Conservation (phyloP, 495 filamentous ascomycete species). For the Penicillium bovifimosum region DNA sequence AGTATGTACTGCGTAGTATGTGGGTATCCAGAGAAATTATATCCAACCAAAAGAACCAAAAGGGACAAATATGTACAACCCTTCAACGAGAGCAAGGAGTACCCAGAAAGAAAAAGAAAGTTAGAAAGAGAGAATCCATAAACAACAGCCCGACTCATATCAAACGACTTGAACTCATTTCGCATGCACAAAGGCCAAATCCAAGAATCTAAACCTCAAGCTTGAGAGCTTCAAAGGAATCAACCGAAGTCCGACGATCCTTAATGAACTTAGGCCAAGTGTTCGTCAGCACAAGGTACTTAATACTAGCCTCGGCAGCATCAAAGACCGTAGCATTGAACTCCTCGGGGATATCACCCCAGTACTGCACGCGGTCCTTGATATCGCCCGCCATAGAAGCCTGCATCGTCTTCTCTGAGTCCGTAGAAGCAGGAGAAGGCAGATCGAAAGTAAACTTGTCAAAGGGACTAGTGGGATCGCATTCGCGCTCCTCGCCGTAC, state of each 20-base stretch:
- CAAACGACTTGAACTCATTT: conserved; percentile 9
- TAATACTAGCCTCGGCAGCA: conserved; percentile 54
- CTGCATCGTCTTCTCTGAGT: conserved; percentile 19
- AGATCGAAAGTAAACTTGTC: conserved; percentile 19
- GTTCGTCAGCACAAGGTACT: conserved; percentile 63
- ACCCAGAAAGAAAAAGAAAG: not conserved
- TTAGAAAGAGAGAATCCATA: not conserved
- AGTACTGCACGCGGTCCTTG: conserved; percentile 28
- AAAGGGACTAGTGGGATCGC: conserved; percentile 30
- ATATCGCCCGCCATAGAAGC: conserved; percentile 8
- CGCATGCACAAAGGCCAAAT: not conserved
- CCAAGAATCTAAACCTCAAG: conserved; percentile 6
- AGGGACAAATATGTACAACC: conserved; percentile 6
- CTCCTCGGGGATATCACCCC: conserved; percentile 39
- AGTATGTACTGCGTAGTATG: not conserved
- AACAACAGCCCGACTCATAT: not conserved
- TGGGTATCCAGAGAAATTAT: conserved; percentile 7
- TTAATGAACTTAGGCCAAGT: conserved; percentile 63
- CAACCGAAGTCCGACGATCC: conserved; percentile 14
- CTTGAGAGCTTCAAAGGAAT: conserved; percentile 13
- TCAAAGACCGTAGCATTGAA: conserved; percentile 55
- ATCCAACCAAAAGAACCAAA: not conserved
- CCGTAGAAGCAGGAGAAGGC: conserved; percentile 17
- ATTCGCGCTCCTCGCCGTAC: conserved; percentile 29
- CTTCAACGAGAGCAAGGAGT: not conserved